Conservation (phyloP, 176 grass and related monocot genomes). For the Hyparrhenia diplandra region DNA sequence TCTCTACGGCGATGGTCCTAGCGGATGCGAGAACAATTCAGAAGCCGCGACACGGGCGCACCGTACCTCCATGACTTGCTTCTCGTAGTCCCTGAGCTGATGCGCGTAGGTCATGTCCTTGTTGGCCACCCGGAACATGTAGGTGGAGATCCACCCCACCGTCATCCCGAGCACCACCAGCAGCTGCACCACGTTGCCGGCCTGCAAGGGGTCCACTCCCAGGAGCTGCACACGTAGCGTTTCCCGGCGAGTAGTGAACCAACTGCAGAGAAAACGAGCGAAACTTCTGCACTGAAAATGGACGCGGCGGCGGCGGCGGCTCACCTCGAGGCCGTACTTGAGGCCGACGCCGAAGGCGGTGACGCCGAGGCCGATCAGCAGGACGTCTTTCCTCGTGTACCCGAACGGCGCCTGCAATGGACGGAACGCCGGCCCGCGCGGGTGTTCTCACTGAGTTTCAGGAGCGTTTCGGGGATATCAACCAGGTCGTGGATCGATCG, state of each 20-base stretch:
- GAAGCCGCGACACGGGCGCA: not conserved
- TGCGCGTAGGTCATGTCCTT: conserved; percentile 98
- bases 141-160: conserved; percentile 88
- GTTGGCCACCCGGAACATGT: conserved; percentile 96
- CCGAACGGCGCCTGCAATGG: conserved; percentile 65
- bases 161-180: conserved; percentile 87
- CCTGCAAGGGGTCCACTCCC: conserved; percentile 85
- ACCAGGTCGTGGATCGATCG: not conserved
- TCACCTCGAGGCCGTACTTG: conserved; percentile 85
- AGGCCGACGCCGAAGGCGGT: conserved; percentile 59
- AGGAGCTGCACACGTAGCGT: conserved; percentile 36
- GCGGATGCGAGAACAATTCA: not conserved
- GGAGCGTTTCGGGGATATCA: not conserved
- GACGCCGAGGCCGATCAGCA: conserved; percentile 85
- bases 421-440: not conserved
- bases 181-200: conserved; percentile 92
- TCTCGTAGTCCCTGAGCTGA: conserved; percentile 96
- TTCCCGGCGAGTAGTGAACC: not conserved
- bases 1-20: not conserved
- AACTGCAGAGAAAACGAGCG: not conserved
- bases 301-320: not conserved
- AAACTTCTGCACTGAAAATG: not conserved
- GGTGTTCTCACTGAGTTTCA: not conserved
- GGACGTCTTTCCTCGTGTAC: conserved; percentile 91
- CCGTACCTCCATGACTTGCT: conserved; percentile 99